Base-by-base conservation (phyloP, 805 yeast genomes). In the Yarrowia osloensis region DNA sequence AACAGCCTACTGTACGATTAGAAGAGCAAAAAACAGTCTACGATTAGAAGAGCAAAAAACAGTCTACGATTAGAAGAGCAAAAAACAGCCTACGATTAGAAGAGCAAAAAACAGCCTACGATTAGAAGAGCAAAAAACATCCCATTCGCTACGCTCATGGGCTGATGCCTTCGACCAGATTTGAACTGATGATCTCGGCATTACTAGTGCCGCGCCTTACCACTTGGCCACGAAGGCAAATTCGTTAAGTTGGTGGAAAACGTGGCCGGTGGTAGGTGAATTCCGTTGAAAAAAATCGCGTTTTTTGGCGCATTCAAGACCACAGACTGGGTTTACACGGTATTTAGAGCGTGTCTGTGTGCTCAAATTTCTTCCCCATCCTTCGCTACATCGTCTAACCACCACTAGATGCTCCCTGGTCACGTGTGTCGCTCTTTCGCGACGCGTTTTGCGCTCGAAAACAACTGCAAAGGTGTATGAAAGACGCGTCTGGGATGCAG, bases 131-230 rank as follows among this genome's bases (percentile, higher is more conserved):
- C n/a, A n/a, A n/a, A n/a, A n/a, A n/a, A n/a, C n/a, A n/a, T n/a
- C n/a, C n/a, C n/a, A n/a, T n/a, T n/a, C n/a, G n/a, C n/a, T n/a
- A n/a, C n/a, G n/a, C n/a, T n/a, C n/a, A n/a, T n/a, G n/a, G n/a
- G n/a, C n/a, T n/a, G n/a, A n/a, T 54, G 61, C 61, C 61, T 54
- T 54, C 61, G 61, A 54, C 61, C 61, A 54, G 61, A 54, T 54
- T 54, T 54, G 61, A 54, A 54, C 61, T 54, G 61, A 54, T 54
- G 61, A 54, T 54, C 61, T 54, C 61, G 24, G 61, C 61, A 54
- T 54, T 54, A 54, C 61, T 54, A 54, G 61, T 54, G 61, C 61
- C 24, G 61, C 61, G 61, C 61, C 61, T 54, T 54, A 54, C 61
- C 65, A 59, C 65, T 59, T 44, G 50, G 65, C 65, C 50, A 59